Evolutionary conservation across 2,329 filamentous ascomycete genomes (phyloP).

Genomic region (Sporothrix brasiliensis): DNA sequence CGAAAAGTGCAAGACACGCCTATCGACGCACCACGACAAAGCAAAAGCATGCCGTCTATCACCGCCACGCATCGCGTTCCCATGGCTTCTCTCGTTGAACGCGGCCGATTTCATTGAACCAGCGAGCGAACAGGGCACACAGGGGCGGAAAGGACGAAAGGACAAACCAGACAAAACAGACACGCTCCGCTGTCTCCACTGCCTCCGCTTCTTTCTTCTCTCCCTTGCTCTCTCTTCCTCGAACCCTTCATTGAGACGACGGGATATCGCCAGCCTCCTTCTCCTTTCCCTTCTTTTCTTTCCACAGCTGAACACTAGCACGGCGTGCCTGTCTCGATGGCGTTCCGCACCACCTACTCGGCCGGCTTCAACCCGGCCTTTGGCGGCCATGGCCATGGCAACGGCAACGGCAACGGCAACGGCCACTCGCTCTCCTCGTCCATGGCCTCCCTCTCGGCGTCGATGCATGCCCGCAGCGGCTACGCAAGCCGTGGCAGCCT

Average conservation of each 20-base stretch:
- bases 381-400: constrained; percentile 46
- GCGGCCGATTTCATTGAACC: constrained; percentile 20
- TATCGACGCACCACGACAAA: constrained; percentile 4
- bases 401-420: constrained; percentile 18
- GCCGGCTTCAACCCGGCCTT: constrained; percentile 52
- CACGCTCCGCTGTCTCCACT: constrained; percentile 7
- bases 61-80: constrained; percentile 28
- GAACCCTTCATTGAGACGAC: constrained; percentile 4
- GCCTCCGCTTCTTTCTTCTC: background rate
- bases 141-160: background rate
- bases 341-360: constrained; percentile 50
- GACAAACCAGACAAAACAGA: background rate
- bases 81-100: constrained; percentile 25
- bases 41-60: constrained; percentile 19
- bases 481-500: constrained; percentile 21
- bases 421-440: constrained; percentile 59
- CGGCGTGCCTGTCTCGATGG: constrained; percentile 43
- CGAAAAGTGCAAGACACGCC: constrained; percentile 20
- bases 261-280: background rate
- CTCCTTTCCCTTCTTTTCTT: background rate
- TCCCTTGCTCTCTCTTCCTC: background rate
- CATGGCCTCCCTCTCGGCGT: constrained; percentile 58
- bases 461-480: constrained; percentile 63
- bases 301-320: background rate
- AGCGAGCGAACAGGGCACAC: constrained; percentile 9